A percentile compares a stretch with the other conserved stretches of the same genome.
phyloP scores from a whole-genome alignment of 108 stramenopile species.

The Chaetoceros muelleri region DNA sequence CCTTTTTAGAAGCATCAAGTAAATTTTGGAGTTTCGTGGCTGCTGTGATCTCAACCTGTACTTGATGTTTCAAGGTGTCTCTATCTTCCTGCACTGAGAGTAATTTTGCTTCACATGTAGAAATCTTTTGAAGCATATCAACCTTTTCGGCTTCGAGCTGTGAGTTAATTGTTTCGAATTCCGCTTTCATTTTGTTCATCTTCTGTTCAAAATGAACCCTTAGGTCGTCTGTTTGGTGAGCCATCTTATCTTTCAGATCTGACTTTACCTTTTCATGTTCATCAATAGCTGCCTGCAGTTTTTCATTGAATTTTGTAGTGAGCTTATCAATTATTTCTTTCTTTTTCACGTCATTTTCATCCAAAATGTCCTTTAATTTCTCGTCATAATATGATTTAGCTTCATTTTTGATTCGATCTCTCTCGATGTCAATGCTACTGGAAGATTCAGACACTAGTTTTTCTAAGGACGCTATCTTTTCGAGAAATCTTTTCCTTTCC shows the following conservation, averaged over 20 bases:
- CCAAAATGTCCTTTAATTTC: neutral
- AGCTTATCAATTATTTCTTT: neutral
- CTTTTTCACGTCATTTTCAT: neutral
- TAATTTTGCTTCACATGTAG: neutral
- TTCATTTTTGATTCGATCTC: neutral
- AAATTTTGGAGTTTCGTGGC: conserved; percentile 19
- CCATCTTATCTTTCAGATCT: conserved; percentile 12
- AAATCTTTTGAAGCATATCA: conserved; percentile 1
- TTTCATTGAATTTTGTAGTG: neutral
- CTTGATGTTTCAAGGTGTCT: neutral
- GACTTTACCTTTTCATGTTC: conserved; percentile 7
- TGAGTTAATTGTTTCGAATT: conserved; percentile 14
- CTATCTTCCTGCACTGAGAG: conserved; percentile 2
- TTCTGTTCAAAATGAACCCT: conserved; percentile 17
- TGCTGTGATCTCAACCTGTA: conserved; percentile 3
- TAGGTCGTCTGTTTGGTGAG: conserved; percentile 3
- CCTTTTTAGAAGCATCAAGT: conserved; percentile 28
- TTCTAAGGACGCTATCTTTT: neutral
- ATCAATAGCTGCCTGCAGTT: neutral
- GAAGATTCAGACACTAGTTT: neutral
- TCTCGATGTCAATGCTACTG: neutral
- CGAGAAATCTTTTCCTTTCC: neutral
- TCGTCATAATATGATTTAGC: neutral
- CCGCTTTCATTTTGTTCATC: conserved; percentile 13
- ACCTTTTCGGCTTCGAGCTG: conserved; percentile 18